Base-by-base conservation (phyloP, 169 alveolate genomes). In the Prorocentrum cordatum region DNA sequence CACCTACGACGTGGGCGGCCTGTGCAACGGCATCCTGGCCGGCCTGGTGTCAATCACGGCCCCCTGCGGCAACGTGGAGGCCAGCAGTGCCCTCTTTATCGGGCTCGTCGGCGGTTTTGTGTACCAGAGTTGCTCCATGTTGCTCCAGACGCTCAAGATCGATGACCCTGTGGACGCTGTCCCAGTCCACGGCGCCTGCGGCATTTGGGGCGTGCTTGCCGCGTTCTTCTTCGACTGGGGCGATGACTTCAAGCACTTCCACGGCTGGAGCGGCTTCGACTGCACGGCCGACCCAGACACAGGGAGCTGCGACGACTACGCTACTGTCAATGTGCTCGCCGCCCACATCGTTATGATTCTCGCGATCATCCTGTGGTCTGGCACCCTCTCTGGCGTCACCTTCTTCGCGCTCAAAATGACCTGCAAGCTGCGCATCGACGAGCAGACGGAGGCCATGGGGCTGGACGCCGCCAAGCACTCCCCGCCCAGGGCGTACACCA, bases 21-120 rank as follows among this genome's bases (percentile, higher is more conserved):
- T 86, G 54, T 58, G 83, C 50, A 86, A 86, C 54, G 92, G 92
- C 70, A 86, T 86, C 68, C 87, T 86, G 20, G 79, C 66, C 7
- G 92, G 92, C 67, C 33, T 86, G 38, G 92, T 86, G 62, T 58
- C 83, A 45, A 86, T 86, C 82, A 86, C 92, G 4, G 92, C 87
- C 5, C 71, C 82, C 47, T 86, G 92, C 36, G 86, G 86, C 24
- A 42, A 42, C 62, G 36, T 82, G 75, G 80, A 61, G 38, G 18
- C 67, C 38, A 36, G 80, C 9, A 42, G 54, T 24, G 90, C 90
- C 29, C 27, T 59, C 29, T 64, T 61, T 2, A 61, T 66, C 12
- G 89, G 79, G 38, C 4, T 79, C 62, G 58, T 77, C 14, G 87
- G 73, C 2, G 87, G 47, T 4, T 54, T 77, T 2, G 31, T 77